Conservation (phyloP, 257 asterid species). For the Solanum ossicruentum region DNA sequence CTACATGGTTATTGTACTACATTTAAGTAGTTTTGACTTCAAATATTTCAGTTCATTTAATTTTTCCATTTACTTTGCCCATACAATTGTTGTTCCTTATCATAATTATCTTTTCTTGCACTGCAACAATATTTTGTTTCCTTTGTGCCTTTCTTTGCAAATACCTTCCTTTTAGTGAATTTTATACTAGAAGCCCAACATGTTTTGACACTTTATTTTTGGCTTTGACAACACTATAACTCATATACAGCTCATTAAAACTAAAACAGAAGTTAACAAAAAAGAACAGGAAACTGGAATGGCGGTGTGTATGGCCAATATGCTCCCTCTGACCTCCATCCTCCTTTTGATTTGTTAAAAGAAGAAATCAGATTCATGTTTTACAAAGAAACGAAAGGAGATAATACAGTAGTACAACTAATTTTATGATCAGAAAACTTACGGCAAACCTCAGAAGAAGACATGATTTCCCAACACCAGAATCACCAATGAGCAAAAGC, state of each 20-base stretch:
- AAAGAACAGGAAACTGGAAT: background rate
- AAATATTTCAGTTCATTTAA: background rate
- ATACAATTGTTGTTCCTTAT: background rate
- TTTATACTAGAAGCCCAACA: background rate
- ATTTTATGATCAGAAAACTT: background rate
- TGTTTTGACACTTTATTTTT: background rate
- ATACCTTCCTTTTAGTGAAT: background rate
- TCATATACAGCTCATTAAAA: background rate
- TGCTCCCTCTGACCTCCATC: background rate
- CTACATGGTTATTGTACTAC: background rate
- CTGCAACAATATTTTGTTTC: background rate
- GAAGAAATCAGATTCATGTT: background rate
- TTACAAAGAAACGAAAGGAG: background rate
- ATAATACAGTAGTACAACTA: background rate
- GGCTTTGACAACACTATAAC: background rate
- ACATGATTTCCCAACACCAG: constrained; percentile 3
- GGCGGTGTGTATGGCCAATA: background rate
- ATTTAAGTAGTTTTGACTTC: background rate
- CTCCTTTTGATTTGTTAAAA: background rate
- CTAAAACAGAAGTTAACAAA: background rate
- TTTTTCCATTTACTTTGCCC: background rate
- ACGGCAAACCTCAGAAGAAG: constrained; percentile 1
- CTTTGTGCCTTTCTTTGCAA: background rate
- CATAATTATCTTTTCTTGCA: background rate
- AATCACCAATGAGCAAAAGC: background rate